phyloP scores from a whole-genome alignment of 306 rosid genomes.

The Glycine soja region DNA sequence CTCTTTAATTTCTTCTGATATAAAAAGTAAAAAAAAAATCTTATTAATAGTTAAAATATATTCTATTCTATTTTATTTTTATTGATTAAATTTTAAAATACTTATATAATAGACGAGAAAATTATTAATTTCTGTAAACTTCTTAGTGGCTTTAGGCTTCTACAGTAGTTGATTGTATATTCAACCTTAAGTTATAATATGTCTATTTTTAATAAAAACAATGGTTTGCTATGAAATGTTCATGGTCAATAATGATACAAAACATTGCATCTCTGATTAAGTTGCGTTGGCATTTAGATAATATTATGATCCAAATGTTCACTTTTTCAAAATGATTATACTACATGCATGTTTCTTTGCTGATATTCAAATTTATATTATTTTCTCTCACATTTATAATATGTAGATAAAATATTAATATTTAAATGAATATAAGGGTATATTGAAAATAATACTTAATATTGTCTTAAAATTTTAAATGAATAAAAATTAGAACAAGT shows the following conservation, averaged over 20 bases:
- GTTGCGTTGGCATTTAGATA: not conserved
- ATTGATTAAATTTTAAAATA: too few relatives aligned
- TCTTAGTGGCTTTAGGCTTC: too few relatives aligned
- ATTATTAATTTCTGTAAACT: too few relatives aligned
- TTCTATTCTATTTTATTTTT: too few relatives aligned
- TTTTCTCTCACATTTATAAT: not conserved
- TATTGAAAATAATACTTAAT: not conserved
- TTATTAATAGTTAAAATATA: too few relatives aligned
- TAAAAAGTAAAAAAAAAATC: too few relatives aligned
- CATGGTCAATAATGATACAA: not conserved
- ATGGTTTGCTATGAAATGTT: not conserved
- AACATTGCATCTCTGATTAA: not conserved
- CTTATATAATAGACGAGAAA: too few relatives aligned
- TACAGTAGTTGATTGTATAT: too few relatives aligned
- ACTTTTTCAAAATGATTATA: slow-evolving; percentile 1
- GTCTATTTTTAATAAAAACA: too few relatives aligned
- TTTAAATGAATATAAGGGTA: not conserved
- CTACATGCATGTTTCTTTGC: not conserved
- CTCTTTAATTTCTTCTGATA: too few relatives aligned
- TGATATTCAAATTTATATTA: not conserved
- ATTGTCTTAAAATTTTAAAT: not conserved
- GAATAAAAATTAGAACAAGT: not conserved
- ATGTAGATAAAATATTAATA: not conserved
- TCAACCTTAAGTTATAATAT: too few relatives aligned
- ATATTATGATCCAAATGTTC: not conserved